phyloP scores from a whole-genome alignment of 225 moss, liverwort and hornwort genomes.

The Antitrichia curtipendula region DNA sequence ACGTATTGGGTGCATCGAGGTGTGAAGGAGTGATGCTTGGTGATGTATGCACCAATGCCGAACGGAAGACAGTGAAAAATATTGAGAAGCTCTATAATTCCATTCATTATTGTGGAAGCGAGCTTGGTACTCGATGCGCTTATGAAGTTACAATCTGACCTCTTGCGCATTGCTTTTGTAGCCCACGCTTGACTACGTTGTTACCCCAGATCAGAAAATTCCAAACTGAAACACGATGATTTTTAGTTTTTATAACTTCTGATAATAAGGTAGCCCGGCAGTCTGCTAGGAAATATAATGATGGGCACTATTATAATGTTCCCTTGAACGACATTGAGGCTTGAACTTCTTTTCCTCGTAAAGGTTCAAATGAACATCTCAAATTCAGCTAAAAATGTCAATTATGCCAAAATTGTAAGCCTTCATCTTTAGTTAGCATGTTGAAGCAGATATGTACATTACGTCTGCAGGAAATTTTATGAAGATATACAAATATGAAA shows the following conservation, averaged over 20 bases:
- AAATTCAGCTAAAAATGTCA: neutral
- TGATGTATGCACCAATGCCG: slow-evolving; percentile 2
- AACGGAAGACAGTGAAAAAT: slow-evolving; percentile 50
- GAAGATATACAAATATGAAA: neutral
- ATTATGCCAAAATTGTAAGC: neutral
- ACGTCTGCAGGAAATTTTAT: slow-evolving; percentile 4
- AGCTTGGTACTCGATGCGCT: slow-evolving; percentile 77
- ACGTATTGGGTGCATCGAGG: slow-evolving; percentile 13
- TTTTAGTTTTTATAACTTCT: neutral
- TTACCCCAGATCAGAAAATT: neutral
- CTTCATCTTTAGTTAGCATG: slow-evolving; percentile 6
- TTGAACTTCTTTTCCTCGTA: neutral
- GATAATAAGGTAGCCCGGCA: neutral
- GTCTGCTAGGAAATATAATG: neutral
- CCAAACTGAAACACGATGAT: neutral
- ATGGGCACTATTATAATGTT: neutral
- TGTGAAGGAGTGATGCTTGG: slow-evolving; percentile 1
- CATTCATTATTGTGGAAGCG: slow-evolving; percentile 51
- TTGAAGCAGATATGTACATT: slow-evolving; percentile 3
- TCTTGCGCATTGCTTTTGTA: neutral
- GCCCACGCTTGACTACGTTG: neutral
- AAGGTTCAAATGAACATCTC: neutral
- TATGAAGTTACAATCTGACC: slow-evolving; percentile 42
- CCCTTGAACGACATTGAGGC: neutral
- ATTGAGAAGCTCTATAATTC: slow-evolving; percentile 50